Percentiles rank a stretch among this genome's conserved stretches.
These are phyloP conservation scores for Phytomonas serpens DNA, from an alignment of 208 protist species.

Conservation along the genomic window DNA sequence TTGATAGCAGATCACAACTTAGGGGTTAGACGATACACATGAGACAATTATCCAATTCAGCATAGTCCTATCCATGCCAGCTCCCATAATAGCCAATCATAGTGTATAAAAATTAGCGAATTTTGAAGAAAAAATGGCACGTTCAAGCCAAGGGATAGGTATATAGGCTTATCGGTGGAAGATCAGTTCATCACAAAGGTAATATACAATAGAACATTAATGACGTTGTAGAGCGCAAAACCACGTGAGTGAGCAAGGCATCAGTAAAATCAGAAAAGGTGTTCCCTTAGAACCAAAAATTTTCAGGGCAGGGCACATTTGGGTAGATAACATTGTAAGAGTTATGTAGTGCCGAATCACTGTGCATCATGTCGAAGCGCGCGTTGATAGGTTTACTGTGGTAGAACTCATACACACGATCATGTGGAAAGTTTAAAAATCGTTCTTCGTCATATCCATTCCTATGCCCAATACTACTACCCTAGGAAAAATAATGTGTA, in stretches of 20 bases:
- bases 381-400: constrained; percentile 71
- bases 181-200: constrained; percentile 56
- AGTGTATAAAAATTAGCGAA: constrained; percentile 78
- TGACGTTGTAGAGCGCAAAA: constrained; percentile 56
- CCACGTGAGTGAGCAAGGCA: constrained; percentile 84
- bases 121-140: constrained; percentile 26
- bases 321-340: constrained; percentile 44
- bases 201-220: constrained; percentile 74
- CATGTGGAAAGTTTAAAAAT: background rate
- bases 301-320: constrained; percentile 50
- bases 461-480: constrained; percentile 8
- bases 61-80: constrained; percentile 37
- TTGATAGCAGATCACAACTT: constrained; percentile 31
- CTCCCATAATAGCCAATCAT: constrained; percentile 29
- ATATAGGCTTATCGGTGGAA: constrained; percentile 26
- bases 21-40: constrained; percentile 38
- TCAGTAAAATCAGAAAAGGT: constrained; percentile 77
- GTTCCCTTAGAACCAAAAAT: constrained; percentile 51
- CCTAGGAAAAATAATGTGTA: background rate
- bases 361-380: constrained; percentile 81
- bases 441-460: constrained; percentile 5
- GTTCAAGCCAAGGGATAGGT: constrained; percentile 31
- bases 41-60: constrained; percentile 42
- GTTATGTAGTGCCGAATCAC: constrained; percentile 55
- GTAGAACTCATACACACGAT: constrained; percentile 42